phyloP scores from a whole-genome alignment of 805 yeast species.

The Starmera pachycereana region DNA sequence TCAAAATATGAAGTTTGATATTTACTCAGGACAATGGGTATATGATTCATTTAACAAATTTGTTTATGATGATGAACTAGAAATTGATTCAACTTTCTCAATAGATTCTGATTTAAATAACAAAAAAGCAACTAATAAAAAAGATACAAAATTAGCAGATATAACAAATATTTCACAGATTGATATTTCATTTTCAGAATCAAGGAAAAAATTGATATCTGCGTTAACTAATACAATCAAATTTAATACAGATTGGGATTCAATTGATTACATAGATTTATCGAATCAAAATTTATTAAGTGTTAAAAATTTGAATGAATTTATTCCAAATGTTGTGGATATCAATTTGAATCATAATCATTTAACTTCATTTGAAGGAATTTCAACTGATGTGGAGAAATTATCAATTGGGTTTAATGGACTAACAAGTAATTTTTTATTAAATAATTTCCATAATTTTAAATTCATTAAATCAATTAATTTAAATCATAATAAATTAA shows the following conservation, averaged over 20 bases:
- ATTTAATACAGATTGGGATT: constrained; percentile 30
- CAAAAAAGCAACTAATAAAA: constrained; percentile 6
- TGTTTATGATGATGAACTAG: not conserved
- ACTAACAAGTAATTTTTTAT: constrained; percentile 11
- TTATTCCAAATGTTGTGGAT: constrained; percentile 26
- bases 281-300: constrained; percentile 23
- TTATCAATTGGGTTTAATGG: constrained; percentile 9
- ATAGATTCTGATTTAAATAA: constrained; percentile 1
- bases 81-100: not conserved
- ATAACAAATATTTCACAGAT: constrained; percentile 34
- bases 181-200: constrained; percentile 35
- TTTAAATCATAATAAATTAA: constrained; percentile 30
- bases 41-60: not conserved
- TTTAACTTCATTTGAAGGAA: constrained; percentile 15
- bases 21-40: constrained; percentile 10
- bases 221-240: constrained; percentile 29
- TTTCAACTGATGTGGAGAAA: constrained; percentile 6
- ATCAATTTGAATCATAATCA: constrained; percentile 8
- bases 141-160: constrained; percentile 6
- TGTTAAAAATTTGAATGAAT: constrained; percentile 29
- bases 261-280: constrained; percentile 23
- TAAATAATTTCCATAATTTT: constrained; percentile 6
- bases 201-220: constrained; percentile 29
- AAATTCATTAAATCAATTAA: constrained; percentile 21
- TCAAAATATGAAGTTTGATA: constrained; percentile 14